A percentile compares a stretch with the other conserved stretches of the same genome.
Conservation (phyloP, 371 early-diverging fungal species). For the Haplosporangium sp. region DNA sequence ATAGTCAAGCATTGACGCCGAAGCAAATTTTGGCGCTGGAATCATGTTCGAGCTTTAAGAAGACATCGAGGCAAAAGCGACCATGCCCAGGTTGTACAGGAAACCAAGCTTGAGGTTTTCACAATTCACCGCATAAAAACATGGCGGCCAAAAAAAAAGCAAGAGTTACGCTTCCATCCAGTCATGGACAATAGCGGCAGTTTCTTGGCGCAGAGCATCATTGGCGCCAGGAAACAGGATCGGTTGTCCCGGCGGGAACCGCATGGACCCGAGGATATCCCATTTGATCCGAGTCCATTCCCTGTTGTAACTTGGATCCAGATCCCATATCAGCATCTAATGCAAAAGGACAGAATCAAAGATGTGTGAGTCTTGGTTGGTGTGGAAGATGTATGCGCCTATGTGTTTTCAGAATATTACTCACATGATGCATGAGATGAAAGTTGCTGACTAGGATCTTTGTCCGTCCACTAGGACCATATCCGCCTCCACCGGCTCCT, state of each 20-base stretch:
- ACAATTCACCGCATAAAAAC: not conserved
- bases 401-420: not conserved
- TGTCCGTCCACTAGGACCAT: slow-evolving; percentile 15
- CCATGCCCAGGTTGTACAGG: no score
- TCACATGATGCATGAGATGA: slow-evolving; percentile 52
- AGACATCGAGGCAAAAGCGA: no score
- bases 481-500: slow-evolving; percentile 9
- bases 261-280: slow-evolving; percentile 45
- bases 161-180: slow-evolving; percentile 13
- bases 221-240: slow-evolving; percentile 48
- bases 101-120: not conserved
- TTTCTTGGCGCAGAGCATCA: slow-evolving; percentile 29
- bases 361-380: not conserved
- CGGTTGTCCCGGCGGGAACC: slow-evolving; percentile 52
- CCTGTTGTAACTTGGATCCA: slow-evolving; percentile 36
- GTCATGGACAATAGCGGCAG: slow-evolving; percentile 24
- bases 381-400: not conserved
- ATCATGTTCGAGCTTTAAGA: no score
- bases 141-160: not conserved
- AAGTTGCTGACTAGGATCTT: slow-evolving; percentile 48
- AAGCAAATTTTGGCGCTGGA: no score
- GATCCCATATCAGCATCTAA: slow-evolving; percentile 45
- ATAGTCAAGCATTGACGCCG: no score
- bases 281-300: slow-evolving; percentile 52
- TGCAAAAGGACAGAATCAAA: not conserved